phyloP scores from a whole-genome alignment of 257 asterid species.

The Solanum sejunctum region DNA sequence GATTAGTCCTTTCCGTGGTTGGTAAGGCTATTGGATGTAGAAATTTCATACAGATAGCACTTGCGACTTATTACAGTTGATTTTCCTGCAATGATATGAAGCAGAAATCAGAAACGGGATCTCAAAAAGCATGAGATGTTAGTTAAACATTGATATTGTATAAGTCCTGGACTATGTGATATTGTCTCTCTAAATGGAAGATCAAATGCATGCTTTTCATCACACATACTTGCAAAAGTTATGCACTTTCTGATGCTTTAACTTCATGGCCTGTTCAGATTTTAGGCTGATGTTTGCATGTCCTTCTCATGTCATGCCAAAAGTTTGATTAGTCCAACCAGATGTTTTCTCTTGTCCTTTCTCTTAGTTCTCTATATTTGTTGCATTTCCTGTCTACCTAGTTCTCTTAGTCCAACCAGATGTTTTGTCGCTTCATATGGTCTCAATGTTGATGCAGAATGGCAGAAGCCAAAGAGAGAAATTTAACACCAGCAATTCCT shows the following conservation, averaged over 20 bases:
- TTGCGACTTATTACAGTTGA: not conserved
- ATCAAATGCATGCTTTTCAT: not conserved
- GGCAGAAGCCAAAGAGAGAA: conserved; percentile 93
- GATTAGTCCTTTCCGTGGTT: not conserved
- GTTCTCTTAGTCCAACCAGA: no score
- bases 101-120: not conserved
- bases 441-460: conserved; percentile 29
- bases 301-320: not conserved
- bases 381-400: not conserved
- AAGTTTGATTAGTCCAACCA: not conserved
- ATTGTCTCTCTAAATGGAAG: not conserved
- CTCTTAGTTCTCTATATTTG: not conserved
- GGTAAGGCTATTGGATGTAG: not conserved
- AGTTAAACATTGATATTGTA: not conserved
- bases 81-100: not conserved
- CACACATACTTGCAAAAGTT: not conserved
- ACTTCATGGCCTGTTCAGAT: not conserved
- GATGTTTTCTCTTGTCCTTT: not conserved
- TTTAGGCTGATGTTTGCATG: not conserved
- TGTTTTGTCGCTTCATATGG: no score
- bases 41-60: not conserved
- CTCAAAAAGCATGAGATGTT: not conserved
- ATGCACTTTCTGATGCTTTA: not conserved
- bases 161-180: not conserved
- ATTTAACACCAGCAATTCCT: conserved; percentile 52